phyloP scores from a whole-genome alignment of 345 rosid genomes.

The Mercurialis annua region DNA sequence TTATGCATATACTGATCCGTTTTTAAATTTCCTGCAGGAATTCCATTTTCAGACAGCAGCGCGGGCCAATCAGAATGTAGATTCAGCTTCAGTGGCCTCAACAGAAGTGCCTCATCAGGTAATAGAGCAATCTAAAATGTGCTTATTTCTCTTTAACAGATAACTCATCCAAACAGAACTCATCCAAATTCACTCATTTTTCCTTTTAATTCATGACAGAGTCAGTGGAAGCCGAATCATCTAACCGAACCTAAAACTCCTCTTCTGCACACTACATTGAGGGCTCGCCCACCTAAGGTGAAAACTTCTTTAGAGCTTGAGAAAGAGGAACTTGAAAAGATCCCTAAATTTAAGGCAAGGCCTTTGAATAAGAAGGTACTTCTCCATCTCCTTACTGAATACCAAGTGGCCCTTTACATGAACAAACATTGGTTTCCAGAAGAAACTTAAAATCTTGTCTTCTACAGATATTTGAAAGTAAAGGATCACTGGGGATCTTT shows the following conservation, averaged over 20 bases:
- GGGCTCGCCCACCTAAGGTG: constrained; percentile 79
- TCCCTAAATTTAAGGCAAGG: constrained; percentile 91
- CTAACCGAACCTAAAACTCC: constrained; percentile 85
- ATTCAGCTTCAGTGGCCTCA: constrained; percentile 75
- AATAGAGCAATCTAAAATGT: constrained; percentile 11
- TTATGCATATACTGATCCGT: background rate
- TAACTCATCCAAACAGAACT: background rate
- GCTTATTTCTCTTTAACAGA: background rate
- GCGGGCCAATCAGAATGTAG: constrained; percentile 75
- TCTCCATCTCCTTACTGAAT: constrained; percentile 4
- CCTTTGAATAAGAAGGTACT: constrained; percentile 90
- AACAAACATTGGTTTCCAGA: background rate
- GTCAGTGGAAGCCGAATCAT: constrained; percentile 54
- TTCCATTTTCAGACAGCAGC: constrained; percentile 81
- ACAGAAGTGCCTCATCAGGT: constrained; percentile 75
- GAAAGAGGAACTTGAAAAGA: constrained; percentile 84
- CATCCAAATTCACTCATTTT: constrained; percentile 7
- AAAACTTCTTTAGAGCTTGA: constrained; percentile 83
- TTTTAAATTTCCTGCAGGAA: constrained; percentile 48
- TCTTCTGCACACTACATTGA: constrained; percentile 67
- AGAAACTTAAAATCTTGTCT: background rate
- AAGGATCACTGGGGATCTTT: constrained; percentile 84
- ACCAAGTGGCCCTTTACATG: background rate
- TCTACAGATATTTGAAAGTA: constrained; percentile 86
- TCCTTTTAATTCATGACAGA: constrained; percentile 29